A percentile compares a stretch with the other conserved stretches of the same genome.
phyloP scores from a whole-genome alignment of 2,329 filamentous ascomycete genomes.

The Beauveria pseudobassiana region DNA sequence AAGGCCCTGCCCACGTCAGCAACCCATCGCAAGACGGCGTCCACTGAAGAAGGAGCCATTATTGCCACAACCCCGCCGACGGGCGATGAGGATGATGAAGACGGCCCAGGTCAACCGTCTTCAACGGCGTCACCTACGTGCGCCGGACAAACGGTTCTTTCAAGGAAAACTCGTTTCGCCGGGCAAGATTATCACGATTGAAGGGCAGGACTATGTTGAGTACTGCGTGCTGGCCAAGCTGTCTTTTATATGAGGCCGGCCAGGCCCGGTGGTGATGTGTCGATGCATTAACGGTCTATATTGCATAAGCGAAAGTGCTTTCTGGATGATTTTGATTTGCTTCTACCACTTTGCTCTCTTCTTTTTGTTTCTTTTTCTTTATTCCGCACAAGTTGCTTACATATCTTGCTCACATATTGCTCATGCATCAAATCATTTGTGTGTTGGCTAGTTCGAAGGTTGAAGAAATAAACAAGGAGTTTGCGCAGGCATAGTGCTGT shows the following conservation, averaged over 20 bases:
- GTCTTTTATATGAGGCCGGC: not conserved
- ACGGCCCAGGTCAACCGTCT: not conserved
- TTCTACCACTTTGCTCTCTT: not conserved
- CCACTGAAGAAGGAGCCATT: not conserved
- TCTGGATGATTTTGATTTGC: not conserved
- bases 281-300: conserved; percentile 4
- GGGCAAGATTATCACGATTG: conserved; percentile 12
- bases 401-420: not conserved
- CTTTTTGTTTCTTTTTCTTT: not conserved
- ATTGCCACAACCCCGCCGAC: not conserved
- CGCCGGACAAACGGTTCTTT: conserved; percentile 7
- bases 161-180: conserved; percentile 8
- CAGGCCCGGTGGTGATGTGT: not conserved
- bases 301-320: conserved; percentile 9
- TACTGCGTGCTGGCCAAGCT: conserved; percentile 10
- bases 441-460: not conserved
- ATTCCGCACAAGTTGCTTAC: not conserved
- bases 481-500: not conserved
- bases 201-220: conserved; percentile 11
- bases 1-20: conserved; percentile 3
- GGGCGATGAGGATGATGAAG: conserved; percentile 1
- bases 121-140: conserved; percentile 5
- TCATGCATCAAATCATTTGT: not conserved
- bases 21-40: not conserved
- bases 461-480: not conserved